Evolutionary conservation across 192 early-diverging fungal genomes (phyloP), one percentile per base, ranked within the genome.

Genomic region (Coemansia sp.): DNA sequence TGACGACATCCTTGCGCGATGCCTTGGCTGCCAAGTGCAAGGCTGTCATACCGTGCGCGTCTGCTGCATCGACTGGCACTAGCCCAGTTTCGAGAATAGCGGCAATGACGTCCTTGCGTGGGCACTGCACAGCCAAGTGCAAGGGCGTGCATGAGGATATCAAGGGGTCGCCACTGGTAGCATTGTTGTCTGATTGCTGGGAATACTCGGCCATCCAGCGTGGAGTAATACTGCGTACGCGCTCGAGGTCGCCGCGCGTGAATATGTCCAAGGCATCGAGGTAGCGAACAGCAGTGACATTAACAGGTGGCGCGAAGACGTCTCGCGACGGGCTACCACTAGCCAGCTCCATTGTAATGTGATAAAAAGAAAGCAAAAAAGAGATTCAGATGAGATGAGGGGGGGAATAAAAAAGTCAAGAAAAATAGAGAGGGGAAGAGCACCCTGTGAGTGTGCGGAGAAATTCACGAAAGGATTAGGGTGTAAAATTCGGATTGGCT

Each of bases 11-110:
- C 7, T 78, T 69, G 34, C 90, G 82, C 17, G 89, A 84, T 45
- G 87, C 79, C 70, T 87, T 90, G 38, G 92, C 79, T 0, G 91
- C 93, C 66, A 90, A 68, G 65, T 94, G 93, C 48, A 94, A 70
- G 9, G 91, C 88, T 0, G 92, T 94, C 69, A 89, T 87, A 14
- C 91, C 89, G 32, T 89, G 82, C 34, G 69, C 70, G 50, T 87
- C 85, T 1, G 84, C 67, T 2, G 85, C 84, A 58, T 91, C 87
- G 14, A 89, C 70, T 4, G 81, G 81, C 46, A 89, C 80, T 19
- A 71, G 64, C 21, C 75, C 74, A 39, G 78, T 70, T 10, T 83
- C 77, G 32, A 91, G 61, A 27, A 89, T 83, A 15, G 78, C 78
- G 17, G 81, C 74, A 9, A 91, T 76, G 14, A 86, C 87, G 32